Evolutionary conservation across 2,329 filamentous ascomycete species (phyloP).

Genomic region (Apiospora saccharicola): DNA sequence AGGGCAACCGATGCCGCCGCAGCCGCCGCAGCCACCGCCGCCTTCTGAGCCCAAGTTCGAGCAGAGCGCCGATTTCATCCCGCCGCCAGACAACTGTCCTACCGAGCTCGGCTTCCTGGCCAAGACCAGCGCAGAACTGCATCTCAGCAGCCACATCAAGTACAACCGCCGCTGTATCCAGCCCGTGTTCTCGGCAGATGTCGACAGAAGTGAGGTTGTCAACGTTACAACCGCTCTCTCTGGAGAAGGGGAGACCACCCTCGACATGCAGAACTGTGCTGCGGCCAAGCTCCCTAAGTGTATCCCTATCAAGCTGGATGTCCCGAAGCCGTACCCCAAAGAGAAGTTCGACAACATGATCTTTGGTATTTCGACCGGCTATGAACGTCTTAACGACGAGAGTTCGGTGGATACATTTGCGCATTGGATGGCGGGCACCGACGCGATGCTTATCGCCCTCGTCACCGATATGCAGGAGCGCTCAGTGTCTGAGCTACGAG

Average conservation of each 20-base stretch:
- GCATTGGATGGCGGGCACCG: conserved; percentile 62
- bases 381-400: conserved; percentile 79
- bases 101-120: conserved; percentile 39
- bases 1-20: neutral
- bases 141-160: conserved; percentile 50
- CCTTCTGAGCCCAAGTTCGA: neutral
- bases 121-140: conserved; percentile 32
- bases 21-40: neutral
- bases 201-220: conserved; percentile 47
- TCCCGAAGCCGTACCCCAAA: conserved; percentile 53
- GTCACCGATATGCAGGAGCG: conserved; percentile 53
- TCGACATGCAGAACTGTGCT: conserved; percentile 43
- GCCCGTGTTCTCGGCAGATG: conserved; percentile 42
- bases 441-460: conserved; percentile 59
- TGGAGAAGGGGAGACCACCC: conserved; percentile 38
- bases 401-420: conserved; percentile 76
- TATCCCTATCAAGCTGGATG: conserved; percentile 54
- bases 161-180: conserved; percentile 55
- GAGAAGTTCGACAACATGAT: conserved; percentile 57
- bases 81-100: conserved; percentile 33
- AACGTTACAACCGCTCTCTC: conserved; percentile 49
- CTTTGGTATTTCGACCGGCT: conserved; percentile 66
- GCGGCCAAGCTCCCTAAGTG: conserved; percentile 41
- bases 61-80: conserved; percentile 24
- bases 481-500: conserved; percentile 39